phyloP scores from a whole-genome alignment of 1,284 basidiomycete species.

The Melampsora abietis-canadensis region DNA sequence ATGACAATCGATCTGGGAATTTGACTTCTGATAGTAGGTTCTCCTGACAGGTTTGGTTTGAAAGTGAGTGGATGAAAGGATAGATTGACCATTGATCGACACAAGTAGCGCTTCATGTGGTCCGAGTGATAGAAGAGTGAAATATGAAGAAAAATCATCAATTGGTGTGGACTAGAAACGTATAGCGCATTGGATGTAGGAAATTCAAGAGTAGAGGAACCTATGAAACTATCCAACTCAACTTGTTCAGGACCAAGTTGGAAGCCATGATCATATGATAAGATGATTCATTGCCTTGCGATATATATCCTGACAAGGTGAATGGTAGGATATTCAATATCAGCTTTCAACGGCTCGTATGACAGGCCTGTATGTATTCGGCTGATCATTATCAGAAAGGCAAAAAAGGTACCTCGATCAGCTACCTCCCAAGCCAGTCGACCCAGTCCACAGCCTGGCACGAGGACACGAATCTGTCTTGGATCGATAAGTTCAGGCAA shows the following conservation, averaged over 20 bases:
- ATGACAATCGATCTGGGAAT: conserved; percentile 79
- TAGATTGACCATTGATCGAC: conserved; percentile 70
- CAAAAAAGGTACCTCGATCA: conserved; percentile 62
- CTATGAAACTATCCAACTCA: conserved; percentile 32
- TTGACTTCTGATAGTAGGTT: conserved; percentile 65
- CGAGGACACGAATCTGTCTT: conserved; percentile 67
- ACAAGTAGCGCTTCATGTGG: conserved; percentile 62
- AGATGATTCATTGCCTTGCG: conserved; percentile 89
- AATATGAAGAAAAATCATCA: too few relatives aligned
- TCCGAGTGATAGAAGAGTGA: too few relatives aligned
- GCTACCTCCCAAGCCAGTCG: conserved; percentile 82
- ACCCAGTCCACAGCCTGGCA: conserved; percentile 82
- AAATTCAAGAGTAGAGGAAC: too few relatives aligned
- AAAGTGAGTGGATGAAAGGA: conserved; percentile 85
- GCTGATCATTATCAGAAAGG: background rate
- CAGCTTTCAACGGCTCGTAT: background rate
- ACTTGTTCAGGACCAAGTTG: conserved; percentile 77
- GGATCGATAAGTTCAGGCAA: conserved; percentile 61
- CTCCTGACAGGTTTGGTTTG: conserved; percentile 65
- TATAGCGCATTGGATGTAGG: too few relatives aligned
- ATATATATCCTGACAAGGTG: conserved; percentile 65
- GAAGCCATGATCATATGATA: conserved; percentile 86
- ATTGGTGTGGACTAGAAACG: too few relatives aligned
- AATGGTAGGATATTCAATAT: background rate
- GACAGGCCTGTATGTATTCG: background rate